phyloP scores from a whole-genome alignment of 2,329 filamentous ascomycete genomes.

The Hymenotorrendiella dingleyae region DNA sequence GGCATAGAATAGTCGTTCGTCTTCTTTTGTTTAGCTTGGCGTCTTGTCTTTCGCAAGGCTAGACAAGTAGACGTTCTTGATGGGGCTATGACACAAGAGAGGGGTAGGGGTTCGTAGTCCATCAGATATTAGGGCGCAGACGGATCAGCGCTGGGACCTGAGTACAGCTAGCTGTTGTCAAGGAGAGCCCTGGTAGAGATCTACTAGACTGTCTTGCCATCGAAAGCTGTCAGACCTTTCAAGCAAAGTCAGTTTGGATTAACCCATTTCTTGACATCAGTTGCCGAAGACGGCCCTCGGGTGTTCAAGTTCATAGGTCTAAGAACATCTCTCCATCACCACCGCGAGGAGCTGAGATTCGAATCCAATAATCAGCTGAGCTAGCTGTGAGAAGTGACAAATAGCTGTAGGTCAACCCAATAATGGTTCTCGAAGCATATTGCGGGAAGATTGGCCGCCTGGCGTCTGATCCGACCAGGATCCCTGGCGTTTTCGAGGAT shows the following conservation, averaged over 20 bases:
- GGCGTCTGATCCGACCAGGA: not conserved
- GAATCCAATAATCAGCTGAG: too few species aligned
- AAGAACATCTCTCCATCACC: not conserved
- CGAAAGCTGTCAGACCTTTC: not conserved
- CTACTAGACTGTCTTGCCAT: too few species aligned
- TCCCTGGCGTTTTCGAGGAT: not conserved
- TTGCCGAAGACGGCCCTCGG: not conserved
- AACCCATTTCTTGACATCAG: not conserved
- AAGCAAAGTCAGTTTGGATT: not conserved
- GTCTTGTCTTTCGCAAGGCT: not conserved
- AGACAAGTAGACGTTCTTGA: not conserved
- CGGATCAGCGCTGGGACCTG: constrained; percentile 1
- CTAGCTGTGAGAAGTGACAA: too few species aligned
- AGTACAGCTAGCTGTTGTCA: not conserved
- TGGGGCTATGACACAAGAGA: not conserved
- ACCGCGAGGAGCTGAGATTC: too few species aligned
- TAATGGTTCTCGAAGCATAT: not conserved
- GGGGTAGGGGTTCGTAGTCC: not conserved
- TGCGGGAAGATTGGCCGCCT: not conserved
- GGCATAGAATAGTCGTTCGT: not conserved
- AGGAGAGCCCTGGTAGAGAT: not conserved
- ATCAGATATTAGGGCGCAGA: not conserved
- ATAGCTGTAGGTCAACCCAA: too few species aligned
- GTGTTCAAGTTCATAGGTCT: not conserved
- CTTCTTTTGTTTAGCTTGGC: not conserved